Conservation (phyloP, 345 rosid genomes). For the Mercurialis annua region DNA sequence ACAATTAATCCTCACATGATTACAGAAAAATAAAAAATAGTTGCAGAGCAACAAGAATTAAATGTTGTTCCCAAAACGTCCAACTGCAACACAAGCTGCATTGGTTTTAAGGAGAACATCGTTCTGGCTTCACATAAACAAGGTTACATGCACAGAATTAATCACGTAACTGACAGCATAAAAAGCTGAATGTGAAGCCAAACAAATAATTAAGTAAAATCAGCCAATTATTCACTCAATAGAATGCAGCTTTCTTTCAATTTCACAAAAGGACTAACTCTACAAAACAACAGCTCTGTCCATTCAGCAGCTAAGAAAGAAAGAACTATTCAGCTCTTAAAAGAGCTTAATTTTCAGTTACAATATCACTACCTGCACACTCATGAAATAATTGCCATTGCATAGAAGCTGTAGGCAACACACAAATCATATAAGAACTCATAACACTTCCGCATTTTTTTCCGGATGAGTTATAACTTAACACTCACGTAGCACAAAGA, state of each 20-base stretch:
- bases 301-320: not conserved
- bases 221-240: too few relatives aligned
- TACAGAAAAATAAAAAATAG: not conserved
- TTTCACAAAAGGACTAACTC: not conserved
- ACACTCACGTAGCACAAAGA: not conserved
- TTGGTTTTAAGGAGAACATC: slow-evolving; percentile 68
- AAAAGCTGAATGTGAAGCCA: slow-evolving; percentile 23
- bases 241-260: not conserved
- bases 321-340: not conserved
- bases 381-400: not conserved
- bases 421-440: not conserved
- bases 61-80: slow-evolving; percentile 77
- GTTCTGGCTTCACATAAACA: slow-evolving; percentile 44
- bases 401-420: not conserved
- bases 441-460: not conserved
- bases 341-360: not conserved
- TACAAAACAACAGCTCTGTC: not conserved
- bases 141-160: slow-evolving; percentile 17
- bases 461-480: not conserved
- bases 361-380: not conserved
- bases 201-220: not conserved
- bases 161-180: not conserved
- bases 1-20: not conserved
- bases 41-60: not conserved
- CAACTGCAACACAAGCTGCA: slow-evolving; percentile 48